Conservation (phyloP, 257 asterid species). For the Voacanga thouarsii region DNA sequence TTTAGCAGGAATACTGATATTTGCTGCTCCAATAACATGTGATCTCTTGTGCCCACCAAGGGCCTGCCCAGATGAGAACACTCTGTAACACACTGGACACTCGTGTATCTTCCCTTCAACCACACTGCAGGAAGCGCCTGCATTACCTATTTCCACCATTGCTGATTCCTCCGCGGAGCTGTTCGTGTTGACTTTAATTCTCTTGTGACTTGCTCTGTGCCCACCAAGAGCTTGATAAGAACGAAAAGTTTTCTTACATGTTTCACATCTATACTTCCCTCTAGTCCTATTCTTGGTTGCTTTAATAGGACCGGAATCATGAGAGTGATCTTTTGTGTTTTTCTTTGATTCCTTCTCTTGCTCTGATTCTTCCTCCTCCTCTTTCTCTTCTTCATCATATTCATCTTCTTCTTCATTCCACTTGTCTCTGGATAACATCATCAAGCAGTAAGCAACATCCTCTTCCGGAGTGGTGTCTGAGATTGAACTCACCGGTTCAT, state of each 20-base stretch:
- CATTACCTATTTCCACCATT: conserved; percentile 6
- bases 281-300: conserved; percentile 28
- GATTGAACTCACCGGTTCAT: conserved; percentile 61
- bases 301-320: conserved; percentile 33
- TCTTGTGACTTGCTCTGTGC: conserved; percentile 91
- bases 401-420: conserved; percentile 38
- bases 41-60: conserved; percentile 94
- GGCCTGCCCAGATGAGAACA: conserved; percentile 85
- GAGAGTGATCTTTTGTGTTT: conserved; percentile 5
- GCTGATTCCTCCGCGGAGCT: conserved; percentile 1
- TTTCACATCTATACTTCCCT: conserved; percentile 73
- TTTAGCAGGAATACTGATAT: conserved; percentile 8
- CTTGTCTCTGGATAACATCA: conserved; percentile 74
- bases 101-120: conserved; percentile 51
- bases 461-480: conserved; percentile 69
- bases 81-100: conserved; percentile 74
- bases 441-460: conserved; percentile 70
- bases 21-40: conserved; percentile 47
- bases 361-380: not conserved
- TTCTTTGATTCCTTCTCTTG: not conserved
- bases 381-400: conserved; percentile 4
- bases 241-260: conserved; percentile 57
- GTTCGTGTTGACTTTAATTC: conserved; percentile 28
- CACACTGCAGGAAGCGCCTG: not conserved
- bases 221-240: conserved; percentile 97